These are phyloP conservation scores for Gnomoniopsis smithogilvyi DNA, from an alignment of 2,329 filamentous ascomycete species.

Conservation along the genomic window DNA sequence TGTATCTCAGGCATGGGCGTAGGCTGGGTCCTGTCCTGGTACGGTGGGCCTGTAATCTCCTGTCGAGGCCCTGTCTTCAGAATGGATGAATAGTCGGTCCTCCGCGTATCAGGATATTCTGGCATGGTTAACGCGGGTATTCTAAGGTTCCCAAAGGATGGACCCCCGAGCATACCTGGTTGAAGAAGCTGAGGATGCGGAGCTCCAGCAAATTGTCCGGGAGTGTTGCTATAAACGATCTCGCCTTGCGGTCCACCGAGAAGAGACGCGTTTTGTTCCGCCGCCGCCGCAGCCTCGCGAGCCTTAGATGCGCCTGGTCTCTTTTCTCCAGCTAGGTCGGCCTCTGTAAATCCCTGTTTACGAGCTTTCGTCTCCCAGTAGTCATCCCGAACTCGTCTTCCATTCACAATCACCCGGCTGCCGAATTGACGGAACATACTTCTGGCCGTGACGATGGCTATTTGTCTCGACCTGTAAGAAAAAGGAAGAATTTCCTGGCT, in stretches of 20 bases:
- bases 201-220: constrained; percentile 62
- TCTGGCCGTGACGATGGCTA: constrained; percentile 93
- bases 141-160: constrained; percentile 59
- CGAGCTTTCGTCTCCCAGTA: constrained; percentile 98
- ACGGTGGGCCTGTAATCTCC: constrained; percentile 82
- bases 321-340: constrained; percentile 94
- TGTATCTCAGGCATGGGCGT: constrained; percentile 75
- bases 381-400: constrained; percentile 88
- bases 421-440: constrained; percentile 99
- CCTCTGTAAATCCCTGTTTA: constrained; percentile 97
- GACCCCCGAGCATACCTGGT: constrained; percentile 66
- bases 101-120: constrained; percentile 72
- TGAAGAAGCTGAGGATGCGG: constrained; percentile 68
- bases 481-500: constrained; percentile 93
- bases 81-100: constrained; percentile 79
- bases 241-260: constrained; percentile 73
- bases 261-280: constrained; percentile 56
- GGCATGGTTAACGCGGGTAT: constrained; percentile 83
- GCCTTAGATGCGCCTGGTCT: constrained; percentile 87
- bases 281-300: constrained; percentile 74
- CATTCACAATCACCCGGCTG: constrained; percentile 86
- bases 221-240: constrained; percentile 81
- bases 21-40: constrained; percentile 80
- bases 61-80: constrained; percentile 76
- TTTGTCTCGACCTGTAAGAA: constrained; percentile 96